These are phyloP conservation scores for Sarcodon aspratus DNA, from an alignment of 768 basidiomycete species.

Conservation along the genomic window DNA sequence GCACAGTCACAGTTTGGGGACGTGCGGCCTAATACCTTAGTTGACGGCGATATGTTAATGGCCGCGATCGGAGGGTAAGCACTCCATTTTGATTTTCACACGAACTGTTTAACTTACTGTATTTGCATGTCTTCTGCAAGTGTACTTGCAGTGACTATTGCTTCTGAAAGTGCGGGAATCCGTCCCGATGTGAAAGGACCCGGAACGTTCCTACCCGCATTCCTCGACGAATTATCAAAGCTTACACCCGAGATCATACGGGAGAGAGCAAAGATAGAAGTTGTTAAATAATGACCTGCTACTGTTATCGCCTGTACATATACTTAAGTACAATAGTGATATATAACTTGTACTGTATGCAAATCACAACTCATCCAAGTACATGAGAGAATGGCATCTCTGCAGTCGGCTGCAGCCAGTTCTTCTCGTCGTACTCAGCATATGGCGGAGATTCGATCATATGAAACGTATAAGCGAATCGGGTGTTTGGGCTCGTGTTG, in stretches of 20 bases:
- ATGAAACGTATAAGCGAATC: slow-evolving; percentile 94
- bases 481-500: slow-evolving; percentile 69
- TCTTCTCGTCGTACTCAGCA: slow-evolving; percentile 78
- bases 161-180: slow-evolving; percentile 45
- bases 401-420: slow-evolving; percentile 87
- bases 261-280: slow-evolving; percentile 15
- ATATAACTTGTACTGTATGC: neutral
- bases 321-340: too few relatives aligned
- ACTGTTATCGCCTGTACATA: neutral
- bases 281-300: slow-evolving; percentile 1
- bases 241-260: slow-evolving; percentile 26
- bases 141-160: slow-evolving; percentile 45
- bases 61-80: slow-evolving; percentile 71
- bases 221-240: slow-evolving; percentile 50
- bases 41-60: slow-evolving; percentile 67
- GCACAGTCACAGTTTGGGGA: slow-evolving; percentile 14
- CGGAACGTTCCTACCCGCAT: slow-evolving; percentile 51
- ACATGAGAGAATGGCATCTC: slow-evolving; percentile 73
- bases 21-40: slow-evolving; percentile 26
- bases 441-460: slow-evolving; percentile 74
- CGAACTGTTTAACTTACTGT: neutral
- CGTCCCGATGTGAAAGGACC: slow-evolving; percentile 45
- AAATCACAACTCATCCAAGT: slow-evolving; percentile 15
- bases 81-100: neutral
- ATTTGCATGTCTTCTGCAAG: slow-evolving; percentile 14